Percentiles rank a stretch among this genome's conserved stretches.
Evolutionary conservation across 192 early-diverging fungal genomes (phyloP).

Genomic region (Backusella parvicylindrica): DNA sequence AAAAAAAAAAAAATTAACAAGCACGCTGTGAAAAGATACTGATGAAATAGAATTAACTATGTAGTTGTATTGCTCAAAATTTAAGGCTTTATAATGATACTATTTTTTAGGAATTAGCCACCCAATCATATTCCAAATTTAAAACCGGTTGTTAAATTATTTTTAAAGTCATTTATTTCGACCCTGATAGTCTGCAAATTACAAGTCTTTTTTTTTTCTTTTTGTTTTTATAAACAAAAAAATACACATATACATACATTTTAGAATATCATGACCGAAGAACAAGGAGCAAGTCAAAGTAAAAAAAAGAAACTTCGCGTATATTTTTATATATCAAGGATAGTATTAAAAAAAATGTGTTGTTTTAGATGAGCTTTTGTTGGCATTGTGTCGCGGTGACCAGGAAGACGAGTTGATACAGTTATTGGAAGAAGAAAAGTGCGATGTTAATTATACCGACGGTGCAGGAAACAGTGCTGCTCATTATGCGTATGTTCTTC

Average conservation of each 20-base stretch:
- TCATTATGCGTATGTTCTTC: constrained; percentile 67
- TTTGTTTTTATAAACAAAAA: neutral
- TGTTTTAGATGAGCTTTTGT: constrained; percentile 60
- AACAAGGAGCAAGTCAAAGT: constrained; percentile 9
- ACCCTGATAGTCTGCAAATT: neutral
- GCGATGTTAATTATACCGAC: constrained; percentile 60
- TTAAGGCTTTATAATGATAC: too few species aligned
- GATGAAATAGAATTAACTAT: too few species aligned
- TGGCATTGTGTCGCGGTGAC: constrained; percentile 67
- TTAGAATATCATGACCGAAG: constrained; percentile 5
- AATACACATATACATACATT: neutral
- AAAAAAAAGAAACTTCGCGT: neutral
- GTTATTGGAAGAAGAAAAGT: constrained; percentile 44
- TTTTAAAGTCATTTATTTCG: neutral
- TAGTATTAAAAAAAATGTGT: neutral
- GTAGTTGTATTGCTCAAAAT: too few species aligned
- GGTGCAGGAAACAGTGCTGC: constrained; percentile 63
- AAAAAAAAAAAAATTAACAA: too few species aligned
- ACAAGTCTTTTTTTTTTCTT: neutral
- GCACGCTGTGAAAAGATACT: too few species aligned
- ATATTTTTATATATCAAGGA: neutral
- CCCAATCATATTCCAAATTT: neutral
- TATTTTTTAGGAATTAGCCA: neutral
- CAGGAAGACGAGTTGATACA: constrained; percentile 62
- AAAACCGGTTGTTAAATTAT: neutral